A percentile compares a stretch with the other conserved stretches of the same genome.
phyloP scores from a whole-genome alignment of 106 monocot species.

The Dioscorea dumetorum region DNA sequence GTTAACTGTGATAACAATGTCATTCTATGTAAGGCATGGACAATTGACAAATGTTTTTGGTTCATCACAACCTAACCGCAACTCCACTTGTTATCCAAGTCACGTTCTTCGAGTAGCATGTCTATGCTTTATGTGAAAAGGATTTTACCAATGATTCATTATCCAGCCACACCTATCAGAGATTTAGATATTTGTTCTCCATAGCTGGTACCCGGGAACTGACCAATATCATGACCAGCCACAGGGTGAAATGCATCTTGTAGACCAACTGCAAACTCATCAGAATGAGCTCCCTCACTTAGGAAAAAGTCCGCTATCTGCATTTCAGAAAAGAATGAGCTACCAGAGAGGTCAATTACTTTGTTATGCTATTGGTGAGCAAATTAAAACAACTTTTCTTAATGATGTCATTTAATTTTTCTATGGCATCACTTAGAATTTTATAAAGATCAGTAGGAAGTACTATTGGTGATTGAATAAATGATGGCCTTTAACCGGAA shows the following conservation, averaged over 20 bases:
- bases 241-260: constrained; percentile 35
- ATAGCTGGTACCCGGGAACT: constrained; percentile 47
- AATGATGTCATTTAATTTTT: no score
- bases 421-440: background rate
- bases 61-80: no score
- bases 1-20: no score
- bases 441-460: background rate
- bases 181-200: constrained; percentile 10
- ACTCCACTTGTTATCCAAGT: no score
- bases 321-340: constrained; percentile 5
- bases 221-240: constrained; percentile 73
- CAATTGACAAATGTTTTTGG: no score
- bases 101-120: no score
- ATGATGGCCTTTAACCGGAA: no score
- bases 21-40: no score
- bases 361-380: background rate
- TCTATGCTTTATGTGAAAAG: no score
- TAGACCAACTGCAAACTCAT: constrained; percentile 68
- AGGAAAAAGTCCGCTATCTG: constrained; percentile 78
- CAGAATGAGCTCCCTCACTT: constrained; percentile 25
- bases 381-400: background rate
- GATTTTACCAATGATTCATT: no score
- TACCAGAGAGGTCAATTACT: no score
- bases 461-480: background rate
- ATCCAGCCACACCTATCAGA: constrained; percentile 7